These are phyloP conservation scores for Apophysomyces elegans DNA, from an alignment of 371 early-diverging fungal species.

Conservation along the genomic window DNA sequence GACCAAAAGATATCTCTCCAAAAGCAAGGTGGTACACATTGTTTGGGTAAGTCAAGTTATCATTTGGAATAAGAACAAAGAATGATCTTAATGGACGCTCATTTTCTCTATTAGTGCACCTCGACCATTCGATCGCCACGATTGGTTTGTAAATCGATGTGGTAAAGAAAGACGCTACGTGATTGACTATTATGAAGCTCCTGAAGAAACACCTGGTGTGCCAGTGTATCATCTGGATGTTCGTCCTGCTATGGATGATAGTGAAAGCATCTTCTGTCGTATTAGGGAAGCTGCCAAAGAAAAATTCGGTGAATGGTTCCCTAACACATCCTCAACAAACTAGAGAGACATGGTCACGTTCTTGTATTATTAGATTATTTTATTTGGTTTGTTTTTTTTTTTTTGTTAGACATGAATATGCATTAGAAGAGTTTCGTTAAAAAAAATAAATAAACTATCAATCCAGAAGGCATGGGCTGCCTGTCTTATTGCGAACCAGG, in stretches of 20 bases:
- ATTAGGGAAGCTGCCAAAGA: conserved; percentile 55
- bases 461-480: no score
- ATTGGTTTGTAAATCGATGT: conserved; percentile 79
- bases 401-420: no score
- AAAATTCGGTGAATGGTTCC: conserved; percentile 52
- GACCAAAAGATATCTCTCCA: conserved; percentile 78
- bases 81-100: background rate
- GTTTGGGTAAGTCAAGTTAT: conserved; percentile 52
- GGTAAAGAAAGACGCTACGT: conserved; percentile 76
- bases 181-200: conserved; percentile 79
- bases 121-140: conserved; percentile 81
- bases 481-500: no score
- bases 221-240: conserved; percentile 85
- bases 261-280: conserved; percentile 63
- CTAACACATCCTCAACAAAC: conserved; percentile 13
- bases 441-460: no score
- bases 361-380: no score
- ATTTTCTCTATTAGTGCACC: conserved; percentile 47
- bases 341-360: no score
- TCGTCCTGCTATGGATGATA: conserved; percentile 79
- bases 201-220: conserved; percentile 65
- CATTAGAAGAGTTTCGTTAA: no score
- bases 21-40: conserved; percentile 72
- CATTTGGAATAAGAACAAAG: background rate
- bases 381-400: no score